Evolutionary conservation across 2,329 filamentous ascomycete genomes (phyloP).

Genomic region (Epichloe baconii): DNA sequence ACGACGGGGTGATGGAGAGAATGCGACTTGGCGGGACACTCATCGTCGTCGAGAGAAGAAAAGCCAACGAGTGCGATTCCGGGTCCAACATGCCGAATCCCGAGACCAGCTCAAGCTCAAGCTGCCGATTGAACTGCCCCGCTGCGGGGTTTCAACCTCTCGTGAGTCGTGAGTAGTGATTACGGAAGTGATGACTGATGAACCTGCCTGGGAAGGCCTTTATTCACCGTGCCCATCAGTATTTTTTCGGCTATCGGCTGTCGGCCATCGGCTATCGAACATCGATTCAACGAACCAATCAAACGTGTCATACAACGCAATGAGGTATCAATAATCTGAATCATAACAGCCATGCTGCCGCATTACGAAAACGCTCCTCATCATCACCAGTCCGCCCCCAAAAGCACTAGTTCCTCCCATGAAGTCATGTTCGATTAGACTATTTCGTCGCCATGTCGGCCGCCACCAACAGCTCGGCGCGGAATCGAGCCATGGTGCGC

Average conservation of each 20-base stretch:
- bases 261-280: no score
- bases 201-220: neutral
- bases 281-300: no score
- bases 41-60: neutral
- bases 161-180: neutral
- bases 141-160: neutral
- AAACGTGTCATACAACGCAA: no score
- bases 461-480: neutral
- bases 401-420: neutral
- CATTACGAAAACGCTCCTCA: no score
- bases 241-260: no score
- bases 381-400: no score
- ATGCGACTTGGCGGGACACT: no score
- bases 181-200: neutral
- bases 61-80: neutral
- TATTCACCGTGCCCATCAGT: no score
- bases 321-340: no score
- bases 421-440: neutral
- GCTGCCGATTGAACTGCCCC: neutral
- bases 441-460: neutral
- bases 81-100: slow-evolving; percentile 1
- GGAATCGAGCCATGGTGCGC: neutral
- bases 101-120: neutral
- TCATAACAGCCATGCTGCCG: no score
- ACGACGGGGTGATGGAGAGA: neutral